Conservation (phyloP, 305 asterid species). For the Ajuga reptans region DNA sequence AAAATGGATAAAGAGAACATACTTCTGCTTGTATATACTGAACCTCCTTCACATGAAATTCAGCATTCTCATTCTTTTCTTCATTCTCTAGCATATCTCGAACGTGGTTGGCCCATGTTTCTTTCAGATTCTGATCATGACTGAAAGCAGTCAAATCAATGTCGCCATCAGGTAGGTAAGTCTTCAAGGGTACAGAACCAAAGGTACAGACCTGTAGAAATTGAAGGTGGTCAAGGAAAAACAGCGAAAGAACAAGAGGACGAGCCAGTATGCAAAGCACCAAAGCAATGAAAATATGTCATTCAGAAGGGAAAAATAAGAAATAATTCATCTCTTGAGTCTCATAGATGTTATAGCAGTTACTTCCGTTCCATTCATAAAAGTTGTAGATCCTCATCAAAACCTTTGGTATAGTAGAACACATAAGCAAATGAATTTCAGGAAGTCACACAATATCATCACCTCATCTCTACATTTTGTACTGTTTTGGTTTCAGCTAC, state of each 20-base stretch:
- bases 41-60: conserved; percentile 91
- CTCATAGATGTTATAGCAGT: conserved; percentile 5
- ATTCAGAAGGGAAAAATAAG: neutral
- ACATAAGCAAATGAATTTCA: neutral
- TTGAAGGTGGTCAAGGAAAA: neutral
- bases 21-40: conserved; percentile 97
- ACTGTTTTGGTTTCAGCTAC: neutral
- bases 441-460: neutral
- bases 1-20: conserved; percentile 23
- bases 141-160: conserved; percentile 94
- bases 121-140: conserved; percentile 60
- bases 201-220: conserved; percentile 74
- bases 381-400: conserved; percentile 4
- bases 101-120: conserved; percentile 88
- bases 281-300: neutral
- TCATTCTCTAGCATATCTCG: conserved; percentile 85
- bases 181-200: conserved; percentile 97
- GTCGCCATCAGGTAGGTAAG: conserved; percentile 97
- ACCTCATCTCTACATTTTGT: neutral
- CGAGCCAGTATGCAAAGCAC: neutral
- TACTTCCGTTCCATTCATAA: neutral
- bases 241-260: neutral
- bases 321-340: neutral
- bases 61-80: conserved; percentile 86
- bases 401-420: neutral